Conservation (phyloP, 805 yeast species). For the Candida maesae region DNA sequence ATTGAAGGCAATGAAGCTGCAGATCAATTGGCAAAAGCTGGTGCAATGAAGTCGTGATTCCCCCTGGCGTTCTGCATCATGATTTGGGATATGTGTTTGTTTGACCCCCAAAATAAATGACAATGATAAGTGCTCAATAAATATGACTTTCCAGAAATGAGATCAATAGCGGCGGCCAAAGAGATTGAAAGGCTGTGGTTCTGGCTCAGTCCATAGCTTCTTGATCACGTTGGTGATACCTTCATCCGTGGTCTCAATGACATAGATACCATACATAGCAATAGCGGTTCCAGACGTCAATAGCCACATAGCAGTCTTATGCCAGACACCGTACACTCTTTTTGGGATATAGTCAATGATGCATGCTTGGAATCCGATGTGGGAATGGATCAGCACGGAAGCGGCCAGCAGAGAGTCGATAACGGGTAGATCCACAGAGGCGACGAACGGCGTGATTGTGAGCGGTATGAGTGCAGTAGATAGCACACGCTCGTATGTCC, state of each 20-base stretch:
- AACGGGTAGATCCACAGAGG: conserved; percentile 44
- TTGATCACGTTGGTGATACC: conserved; percentile 69
- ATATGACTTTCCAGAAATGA: background rate
- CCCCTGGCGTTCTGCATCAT: too few species aligned
- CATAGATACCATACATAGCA: conserved; percentile 75
- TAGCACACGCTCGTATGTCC: conserved; percentile 65
- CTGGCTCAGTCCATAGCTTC: conserved; percentile 33
- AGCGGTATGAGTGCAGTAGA: conserved; percentile 63
- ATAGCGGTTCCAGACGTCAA: conserved; percentile 69
- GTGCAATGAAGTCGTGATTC: conserved; percentile 36
- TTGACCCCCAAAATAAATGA: too few species aligned
- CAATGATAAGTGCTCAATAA: too few species aligned
- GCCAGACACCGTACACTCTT: conserved; percentile 79
- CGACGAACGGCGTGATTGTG: conserved; percentile 54
- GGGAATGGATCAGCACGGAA: conserved; percentile 57
- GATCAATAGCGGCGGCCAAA: conserved; percentile 9
- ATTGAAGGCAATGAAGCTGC: conserved; percentile 72
- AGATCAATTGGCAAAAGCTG: conserved; percentile 67
- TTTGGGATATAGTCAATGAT: conserved; percentile 85
- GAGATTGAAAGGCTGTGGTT: conserved; percentile 10
- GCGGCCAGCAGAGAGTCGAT: conserved; percentile 56
- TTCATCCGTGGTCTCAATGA: conserved; percentile 72
- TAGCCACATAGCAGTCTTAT: conserved; percentile 61
- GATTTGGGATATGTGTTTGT: too few species aligned
- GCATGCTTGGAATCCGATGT: conserved; percentile 72